Percentiles rank a stretch among this genome's conserved stretches.
phyloP scores from a whole-genome alignment of 768 basidiomycete genomes.

The Strobilomyces dryophilus region DNA sequence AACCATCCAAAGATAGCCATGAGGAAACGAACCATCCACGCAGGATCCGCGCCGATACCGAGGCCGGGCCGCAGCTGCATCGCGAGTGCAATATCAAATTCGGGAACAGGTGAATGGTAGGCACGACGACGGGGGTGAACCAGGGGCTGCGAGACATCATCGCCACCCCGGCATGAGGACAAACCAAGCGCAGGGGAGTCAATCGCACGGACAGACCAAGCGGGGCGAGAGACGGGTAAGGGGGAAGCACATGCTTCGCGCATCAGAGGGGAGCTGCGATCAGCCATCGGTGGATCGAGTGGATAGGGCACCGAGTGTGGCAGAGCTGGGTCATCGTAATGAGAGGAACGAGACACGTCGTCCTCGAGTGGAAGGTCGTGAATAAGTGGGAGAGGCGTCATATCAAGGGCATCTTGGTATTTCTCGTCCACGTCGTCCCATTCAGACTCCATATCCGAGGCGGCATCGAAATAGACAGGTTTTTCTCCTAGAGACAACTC shows the following conservation, averaged over 20 bases:
- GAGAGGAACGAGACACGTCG: conserved; percentile 4
- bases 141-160: conserved; percentile 10
- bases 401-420: conserved; percentile 30
- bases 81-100: conserved; percentile 64
- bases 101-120: conserved; percentile 42
- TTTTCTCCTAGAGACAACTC: conserved; percentile 1
- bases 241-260: conserved; percentile 12
- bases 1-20: conserved; percentile 82
- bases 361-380: conserved; percentile 20
- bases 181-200: conserved; percentile 20
- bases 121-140: conserved; percentile 22
- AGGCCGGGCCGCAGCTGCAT: conserved; percentile 76
- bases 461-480: conserved; percentile 5
- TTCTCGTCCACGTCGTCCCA: conserved; percentile 26
- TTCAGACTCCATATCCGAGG: conserved; percentile 23
- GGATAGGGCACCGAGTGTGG: neutral
- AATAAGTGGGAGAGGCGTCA: conserved; percentile 16
- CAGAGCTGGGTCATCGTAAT: conserved; percentile 12
- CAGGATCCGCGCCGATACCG: conserved; percentile 66
- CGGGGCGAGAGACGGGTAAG: conserved; percentile 18
- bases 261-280: conserved; percentile 12
- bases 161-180: conserved; percentile 3
- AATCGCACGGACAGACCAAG: conserved; percentile 30
- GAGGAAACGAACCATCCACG: conserved; percentile 76
- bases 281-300: conserved; percentile 6